Percentiles rank a stretch among this genome's conserved stretches.
Conservation (phyloP, 139 green algal species). For the Chlorella sp. region DNA sequence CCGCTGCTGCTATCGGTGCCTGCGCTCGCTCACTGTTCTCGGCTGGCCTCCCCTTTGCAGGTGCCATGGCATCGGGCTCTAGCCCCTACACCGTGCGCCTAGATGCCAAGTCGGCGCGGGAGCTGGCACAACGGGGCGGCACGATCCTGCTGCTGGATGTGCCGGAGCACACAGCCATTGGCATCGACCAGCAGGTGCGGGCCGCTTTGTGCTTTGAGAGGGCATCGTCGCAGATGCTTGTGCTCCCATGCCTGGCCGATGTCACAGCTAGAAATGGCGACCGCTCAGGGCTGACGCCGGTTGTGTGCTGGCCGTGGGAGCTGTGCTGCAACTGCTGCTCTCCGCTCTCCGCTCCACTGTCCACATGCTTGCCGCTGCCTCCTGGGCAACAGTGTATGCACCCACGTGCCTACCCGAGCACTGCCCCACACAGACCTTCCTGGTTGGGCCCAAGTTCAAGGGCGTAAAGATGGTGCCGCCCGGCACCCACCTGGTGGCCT, state of each 20-base stretch:
- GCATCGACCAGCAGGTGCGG: constrained; percentile 85
- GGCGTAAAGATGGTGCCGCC: constrained; percentile 95
- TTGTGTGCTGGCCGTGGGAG: too few relatives aligned
- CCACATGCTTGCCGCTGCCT: too few relatives aligned
- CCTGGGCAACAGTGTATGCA: too few relatives aligned
- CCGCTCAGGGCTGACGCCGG: too few relatives aligned
- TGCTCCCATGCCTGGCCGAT: too few relatives aligned
- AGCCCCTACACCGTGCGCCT: constrained; percentile 60
- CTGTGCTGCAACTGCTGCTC: too few relatives aligned
- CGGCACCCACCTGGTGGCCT: constrained; percentile 84
- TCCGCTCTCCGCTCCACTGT: too few relatives aligned
- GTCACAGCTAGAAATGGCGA: too few relatives aligned
- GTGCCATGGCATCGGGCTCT: background rate
- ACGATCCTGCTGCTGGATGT: constrained; percentile 84
- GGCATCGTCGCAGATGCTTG: too few relatives aligned
- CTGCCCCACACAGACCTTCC: constrained; percentile 69
- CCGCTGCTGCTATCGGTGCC: background rate
- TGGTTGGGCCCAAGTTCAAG: constrained; percentile 79
- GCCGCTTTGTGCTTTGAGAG: too few relatives aligned
- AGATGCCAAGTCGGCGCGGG: constrained; percentile 67
- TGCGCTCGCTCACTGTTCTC: background rate
- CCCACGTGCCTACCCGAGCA: background rate
- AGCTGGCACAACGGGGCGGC: constrained; percentile 63
- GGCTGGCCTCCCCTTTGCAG: background rate
- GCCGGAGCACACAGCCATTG: constrained; percentile 69